phyloP scores from a whole-genome alignment of 108 stramenopile genomes.

The Skeletonema tropicum region DNA sequence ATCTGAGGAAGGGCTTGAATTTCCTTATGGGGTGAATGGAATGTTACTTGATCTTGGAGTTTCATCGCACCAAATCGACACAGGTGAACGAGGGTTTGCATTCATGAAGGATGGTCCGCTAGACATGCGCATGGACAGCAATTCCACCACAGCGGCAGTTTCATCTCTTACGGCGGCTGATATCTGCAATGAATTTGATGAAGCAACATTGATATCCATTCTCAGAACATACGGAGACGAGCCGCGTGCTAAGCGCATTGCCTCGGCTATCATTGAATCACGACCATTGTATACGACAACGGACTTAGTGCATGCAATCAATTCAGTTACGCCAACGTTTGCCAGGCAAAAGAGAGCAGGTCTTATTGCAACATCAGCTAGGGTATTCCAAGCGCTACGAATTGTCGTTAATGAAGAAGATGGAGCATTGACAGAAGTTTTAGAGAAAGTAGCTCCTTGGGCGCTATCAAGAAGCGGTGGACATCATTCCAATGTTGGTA shows the following conservation, averaged over 20 bases:
- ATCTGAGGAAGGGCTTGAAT: slow-evolving; percentile 26
- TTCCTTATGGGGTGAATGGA: slow-evolving; percentile 80
- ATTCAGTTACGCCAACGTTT: slow-evolving; percentile 75
- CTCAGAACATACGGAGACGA: slow-evolving; percentile 87
- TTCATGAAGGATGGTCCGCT: slow-evolving; percentile 93
- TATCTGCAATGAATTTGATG: slow-evolving; percentile 89
- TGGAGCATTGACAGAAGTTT: slow-evolving; percentile 63
- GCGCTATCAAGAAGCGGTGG: slow-evolving; percentile 62
- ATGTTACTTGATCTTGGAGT: slow-evolving; percentile 94
- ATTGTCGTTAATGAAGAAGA: slow-evolving; percentile 95
- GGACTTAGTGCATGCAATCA: slow-evolving; percentile 80
- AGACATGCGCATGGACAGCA: slow-evolving; percentile 93
- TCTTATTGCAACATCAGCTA: slow-evolving; percentile 78
- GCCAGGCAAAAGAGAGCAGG: slow-evolving; percentile 78
- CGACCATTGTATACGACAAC: slow-evolving; percentile 80
- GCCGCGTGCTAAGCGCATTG: slow-evolving; percentile 72
- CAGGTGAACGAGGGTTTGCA: slow-evolving; percentile 88
- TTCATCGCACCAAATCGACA: slow-evolving; percentile 93
- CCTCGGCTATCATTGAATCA: slow-evolving; percentile 71
- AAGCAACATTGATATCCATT: slow-evolving; percentile 68
- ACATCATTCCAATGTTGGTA: slow-evolving; percentile 14
- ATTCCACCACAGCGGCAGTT: slow-evolving; percentile 29
- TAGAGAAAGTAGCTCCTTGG: slow-evolving; percentile 69
- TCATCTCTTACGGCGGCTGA: slow-evolving; percentile 76
- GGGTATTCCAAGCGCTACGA: slow-evolving; percentile 88